Conservation (phyloP, 1,284 basidiomycete species). For the Pseudozyma tsukubaensis region DNA sequence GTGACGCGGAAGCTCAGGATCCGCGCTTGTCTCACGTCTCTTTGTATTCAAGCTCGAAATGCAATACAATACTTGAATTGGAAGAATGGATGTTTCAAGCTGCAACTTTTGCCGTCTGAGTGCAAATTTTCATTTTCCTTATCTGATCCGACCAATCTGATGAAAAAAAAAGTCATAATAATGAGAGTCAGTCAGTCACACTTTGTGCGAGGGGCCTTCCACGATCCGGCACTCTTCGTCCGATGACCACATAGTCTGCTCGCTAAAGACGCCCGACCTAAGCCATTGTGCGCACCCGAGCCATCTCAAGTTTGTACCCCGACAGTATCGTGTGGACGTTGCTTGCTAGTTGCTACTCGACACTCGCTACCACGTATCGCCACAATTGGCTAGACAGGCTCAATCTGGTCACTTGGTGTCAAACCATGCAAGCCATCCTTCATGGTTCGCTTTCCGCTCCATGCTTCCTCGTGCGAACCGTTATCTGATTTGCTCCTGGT, state of each 20-base stretch:
- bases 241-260: conserved; percentile 5
- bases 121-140: conserved; percentile 18
- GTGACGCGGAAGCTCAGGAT: background rate
- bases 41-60: too few species aligned
- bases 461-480: background rate
- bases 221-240: background rate
- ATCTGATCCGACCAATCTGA: conserved; percentile 43
- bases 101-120: conserved; percentile 1
- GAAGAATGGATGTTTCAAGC: too few species aligned
- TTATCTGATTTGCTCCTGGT: conserved; percentile 18
- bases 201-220: background rate
- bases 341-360: too few species aligned
- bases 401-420: background rate
- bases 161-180: conserved; percentile 7
- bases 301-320: background rate
- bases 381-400: background rate
- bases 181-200: background rate
- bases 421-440: conserved; percentile 11
- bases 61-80: too few species aligned
- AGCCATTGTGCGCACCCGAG: too few species aligned
- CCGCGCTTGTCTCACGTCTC: background rate
- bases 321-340: background rate
- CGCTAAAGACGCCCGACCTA: background rate
- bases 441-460: background rate
- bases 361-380: conserved; percentile 2